phyloP scores from a whole-genome alignment of 495 filamentous ascomycete species.

The Neurospora sublineolata region DNA sequence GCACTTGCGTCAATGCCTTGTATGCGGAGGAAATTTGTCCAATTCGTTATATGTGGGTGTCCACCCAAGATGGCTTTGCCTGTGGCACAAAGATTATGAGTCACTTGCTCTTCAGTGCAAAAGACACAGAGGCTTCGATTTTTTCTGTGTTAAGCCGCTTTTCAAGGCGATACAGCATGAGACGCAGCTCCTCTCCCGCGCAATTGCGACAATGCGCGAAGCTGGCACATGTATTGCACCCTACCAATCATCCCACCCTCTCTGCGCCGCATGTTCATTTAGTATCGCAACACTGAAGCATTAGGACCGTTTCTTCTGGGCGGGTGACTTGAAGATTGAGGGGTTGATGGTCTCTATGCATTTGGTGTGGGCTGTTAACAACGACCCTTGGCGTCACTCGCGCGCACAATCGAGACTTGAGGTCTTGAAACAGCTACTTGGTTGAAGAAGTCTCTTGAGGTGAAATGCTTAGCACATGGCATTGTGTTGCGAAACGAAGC shows the following conservation, averaged over 20 bases:
- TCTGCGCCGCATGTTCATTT: not conserved
- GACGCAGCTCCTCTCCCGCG: conserved; percentile 16
- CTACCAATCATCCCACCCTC: not conserved
- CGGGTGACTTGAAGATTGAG: not conserved
- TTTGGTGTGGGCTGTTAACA: not conserved
- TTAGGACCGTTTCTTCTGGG: not conserved
- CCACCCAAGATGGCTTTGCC: not conserved
- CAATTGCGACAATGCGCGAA: conserved; percentile 13
- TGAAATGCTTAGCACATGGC: not conserved
- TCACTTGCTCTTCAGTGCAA: conserved; percentile 1
- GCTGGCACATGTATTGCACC: not conserved
- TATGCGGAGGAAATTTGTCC: conserved; percentile 9
- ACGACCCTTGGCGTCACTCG: not conserved
- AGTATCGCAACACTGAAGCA: not conserved
- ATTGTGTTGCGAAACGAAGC: not conserved
- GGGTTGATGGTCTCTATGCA: not conserved
- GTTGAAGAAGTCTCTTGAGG: not conserved
- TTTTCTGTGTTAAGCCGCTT: conserved; percentile 6
- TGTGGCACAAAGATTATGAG: conserved; percentile 6
- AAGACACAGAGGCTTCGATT: not conserved
- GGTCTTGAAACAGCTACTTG: not conserved
- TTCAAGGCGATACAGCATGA: conserved; percentile 15
- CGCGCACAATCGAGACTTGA: not conserved
- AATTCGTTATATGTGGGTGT: conserved; percentile 16
- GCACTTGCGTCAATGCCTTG: conserved; percentile 23